A percentile compares a stretch with the other conserved stretches of the same genome.
Conservation (phyloP, 768 basidiomycete species). For the Crassisporium funariophilum region DNA sequence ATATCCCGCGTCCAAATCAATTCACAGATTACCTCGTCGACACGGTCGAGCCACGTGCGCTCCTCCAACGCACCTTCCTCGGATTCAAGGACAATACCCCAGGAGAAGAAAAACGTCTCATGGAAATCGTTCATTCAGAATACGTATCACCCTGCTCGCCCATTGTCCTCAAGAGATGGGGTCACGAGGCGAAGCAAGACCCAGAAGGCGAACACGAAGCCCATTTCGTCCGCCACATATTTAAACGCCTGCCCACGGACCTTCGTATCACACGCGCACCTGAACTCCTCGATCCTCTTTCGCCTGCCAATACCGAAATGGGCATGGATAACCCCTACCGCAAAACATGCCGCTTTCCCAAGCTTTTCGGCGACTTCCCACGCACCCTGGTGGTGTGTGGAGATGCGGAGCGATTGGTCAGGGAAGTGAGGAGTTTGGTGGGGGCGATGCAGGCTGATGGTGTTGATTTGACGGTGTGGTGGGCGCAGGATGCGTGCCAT, state of each 20-base stretch:
- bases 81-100: slow-evolving; percentile 35
- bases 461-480: slow-evolving; percentile 34
- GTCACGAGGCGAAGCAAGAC: slow-evolving; percentile 36
- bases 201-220: slow-evolving; percentile 27
- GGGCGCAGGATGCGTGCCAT: slow-evolving; percentile 44
- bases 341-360: slow-evolving; percentile 30
- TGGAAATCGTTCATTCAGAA: slow-evolving; percentile 41
- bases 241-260: slow-evolving; percentile 17
- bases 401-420: slow-evolving; percentile 52
- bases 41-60: slow-evolving; percentile 53
- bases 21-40: slow-evolving; percentile 54
- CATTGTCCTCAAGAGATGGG: slow-evolving; percentile 39
- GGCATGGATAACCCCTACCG: slow-evolving; percentile 21
- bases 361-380: slow-evolving; percentile 50
- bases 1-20: slow-evolving; percentile 51
- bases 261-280: slow-evolving; percentile 18
- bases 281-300: slow-evolving; percentile 15
- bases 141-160: slow-evolving; percentile 45
- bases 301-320: too few relatives aligned
- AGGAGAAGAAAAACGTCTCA: slow-evolving; percentile 33
- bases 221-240: slow-evolving; percentile 21
- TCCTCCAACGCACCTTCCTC: slow-evolving; percentile 56
- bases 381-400: slow-evolving; percentile 47
- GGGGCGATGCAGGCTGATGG: slow-evolving; percentile 41
- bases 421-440: slow-evolving; percentile 46